phyloP scores from a whole-genome alignment of 805 yeast species.

The Nakazawaea molendinolei region DNA sequence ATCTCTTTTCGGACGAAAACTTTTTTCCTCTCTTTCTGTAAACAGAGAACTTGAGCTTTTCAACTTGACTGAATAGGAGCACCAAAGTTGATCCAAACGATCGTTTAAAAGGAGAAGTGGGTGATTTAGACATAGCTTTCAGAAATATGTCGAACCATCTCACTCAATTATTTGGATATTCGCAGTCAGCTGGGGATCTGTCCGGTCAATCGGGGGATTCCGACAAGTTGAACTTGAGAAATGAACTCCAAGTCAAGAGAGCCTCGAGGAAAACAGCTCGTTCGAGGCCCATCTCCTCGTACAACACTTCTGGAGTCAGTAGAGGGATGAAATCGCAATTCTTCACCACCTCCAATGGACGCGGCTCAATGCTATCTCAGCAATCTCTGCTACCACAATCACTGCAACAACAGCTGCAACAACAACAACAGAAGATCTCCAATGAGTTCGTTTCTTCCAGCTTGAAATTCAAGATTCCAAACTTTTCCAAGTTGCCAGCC shows the following conservation, averaged over 20 bases:
- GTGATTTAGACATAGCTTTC: no score
- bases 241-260: constrained; percentile 9
- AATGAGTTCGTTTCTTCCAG: constrained; percentile 10
- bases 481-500: constrained; percentile 45
- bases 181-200: background rate
- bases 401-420: background rate
- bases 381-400: background rate
- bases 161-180: constrained; percentile 3
- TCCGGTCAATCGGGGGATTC: constrained; percentile 1
- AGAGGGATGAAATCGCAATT: constrained; percentile 5
- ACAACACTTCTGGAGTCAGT: background rate
- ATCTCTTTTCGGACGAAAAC: no score
- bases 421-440: constrained; percentile 2
- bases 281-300: background rate
- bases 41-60: no score
- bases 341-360: background rate
- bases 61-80: no score
- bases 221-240: constrained; percentile 10
- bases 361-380: no score
- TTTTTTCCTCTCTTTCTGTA: no score
- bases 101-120: no score
- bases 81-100: no score
- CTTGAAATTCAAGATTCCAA: constrained; percentile 34
- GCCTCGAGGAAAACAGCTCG: constrained; percentile 5
- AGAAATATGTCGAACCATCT: constrained; percentile 8